A percentile compares a stretch with the other conserved stretches of the same genome.
Conservation (phyloP, 208 protist genomes). For the Wallacemonas collosoma region DNA sequence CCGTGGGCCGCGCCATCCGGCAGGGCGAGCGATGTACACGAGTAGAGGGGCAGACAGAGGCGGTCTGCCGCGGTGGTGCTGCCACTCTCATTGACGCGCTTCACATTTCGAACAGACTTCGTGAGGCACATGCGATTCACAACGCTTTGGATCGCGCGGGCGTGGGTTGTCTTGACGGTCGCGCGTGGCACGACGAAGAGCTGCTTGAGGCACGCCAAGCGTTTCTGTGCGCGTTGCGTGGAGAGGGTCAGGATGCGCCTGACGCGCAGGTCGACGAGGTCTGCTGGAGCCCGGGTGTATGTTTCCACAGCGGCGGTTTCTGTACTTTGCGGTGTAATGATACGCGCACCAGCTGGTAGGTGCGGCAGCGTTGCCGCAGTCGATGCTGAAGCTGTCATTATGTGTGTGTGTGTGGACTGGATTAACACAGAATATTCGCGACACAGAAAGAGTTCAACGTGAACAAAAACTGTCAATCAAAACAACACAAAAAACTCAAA, state of each 20-base stretch:
- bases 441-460: not conserved
- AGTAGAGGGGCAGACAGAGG: slow-evolving; percentile 73
- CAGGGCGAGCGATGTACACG: slow-evolving; percentile 48
- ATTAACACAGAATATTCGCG: not conserved
- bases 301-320: slow-evolving; percentile 14
- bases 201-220: slow-evolving; percentile 58
- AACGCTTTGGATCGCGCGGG: slow-evolving; percentile 22
- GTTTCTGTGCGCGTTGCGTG: slow-evolving; percentile 44
- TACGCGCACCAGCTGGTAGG: slow-evolving; percentile 10
- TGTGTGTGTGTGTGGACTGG: too few relatives aligned
- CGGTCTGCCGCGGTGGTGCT: slow-evolving; percentile 29
- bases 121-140: slow-evolving; percentile 55
- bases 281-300: slow-evolving; percentile 31
- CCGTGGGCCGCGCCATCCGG: not conserved
- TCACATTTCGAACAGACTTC: slow-evolving; percentile 84
- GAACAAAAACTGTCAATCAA: slow-evolving; percentile 20
- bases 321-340: not conserved
- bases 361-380: not conserved
- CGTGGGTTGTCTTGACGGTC: slow-evolving; percentile 37
- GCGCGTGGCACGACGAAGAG: slow-evolving; percentile 42
- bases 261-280: slow-evolving; percentile 44
- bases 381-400: not conserved
- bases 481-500: slow-evolving; percentile 1
- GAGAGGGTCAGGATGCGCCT: slow-evolving; percentile 52
- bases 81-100: slow-evolving; percentile 26